Conservation (phyloP, 2,329 filamentous ascomycete genomes). For the Ustilaginoidea virens region DNA sequence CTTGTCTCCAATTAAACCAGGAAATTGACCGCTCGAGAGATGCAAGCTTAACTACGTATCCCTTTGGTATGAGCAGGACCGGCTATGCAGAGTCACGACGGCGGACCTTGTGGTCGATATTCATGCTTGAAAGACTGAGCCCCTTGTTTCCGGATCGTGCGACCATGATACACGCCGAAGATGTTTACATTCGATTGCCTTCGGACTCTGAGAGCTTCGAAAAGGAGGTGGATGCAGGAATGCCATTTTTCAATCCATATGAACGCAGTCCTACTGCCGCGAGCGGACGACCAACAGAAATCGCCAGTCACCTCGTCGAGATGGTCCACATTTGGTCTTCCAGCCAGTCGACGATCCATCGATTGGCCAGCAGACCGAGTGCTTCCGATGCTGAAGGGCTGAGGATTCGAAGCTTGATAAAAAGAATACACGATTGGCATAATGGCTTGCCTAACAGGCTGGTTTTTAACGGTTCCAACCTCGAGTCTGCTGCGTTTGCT, state of each 20-base stretch:
- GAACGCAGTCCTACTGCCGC: conserved; percentile 9
- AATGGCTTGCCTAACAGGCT: conserved; percentile 38
- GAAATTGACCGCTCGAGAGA: conserved; percentile 37
- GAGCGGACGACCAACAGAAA: conserved; percentile 20
- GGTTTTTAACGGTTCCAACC: conserved; percentile 37
- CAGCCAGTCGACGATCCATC: conserved; percentile 42
- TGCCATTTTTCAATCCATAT: conserved; percentile 45
- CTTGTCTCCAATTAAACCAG: conserved; percentile 45
- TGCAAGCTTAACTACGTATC: conserved; percentile 22
- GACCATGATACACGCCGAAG: conserved; percentile 43
- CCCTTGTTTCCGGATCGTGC: conserved; percentile 38
- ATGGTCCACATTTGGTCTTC: conserved; percentile 51
- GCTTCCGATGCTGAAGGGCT: conserved; percentile 13
- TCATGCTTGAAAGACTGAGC: conserved; percentile 52
- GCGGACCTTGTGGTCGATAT: conserved; percentile 58
- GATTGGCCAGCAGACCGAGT: conserved; percentile 15
- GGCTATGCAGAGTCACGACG: conserved; percentile 51
- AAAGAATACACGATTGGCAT: conserved; percentile 42
- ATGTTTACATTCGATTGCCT: conserved; percentile 53
- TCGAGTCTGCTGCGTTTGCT: conserved; percentile 38
- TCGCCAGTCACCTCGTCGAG: conserved; percentile 46
- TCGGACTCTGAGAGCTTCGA: conserved; percentile 47
- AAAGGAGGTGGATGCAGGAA: conserved; percentile 36
- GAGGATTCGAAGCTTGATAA: conserved; percentile 30
- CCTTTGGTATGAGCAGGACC: conserved; percentile 40